Conservation (phyloP, 495 filamentous ascomycete species). For the Articulospora tetracladia region DNA sequence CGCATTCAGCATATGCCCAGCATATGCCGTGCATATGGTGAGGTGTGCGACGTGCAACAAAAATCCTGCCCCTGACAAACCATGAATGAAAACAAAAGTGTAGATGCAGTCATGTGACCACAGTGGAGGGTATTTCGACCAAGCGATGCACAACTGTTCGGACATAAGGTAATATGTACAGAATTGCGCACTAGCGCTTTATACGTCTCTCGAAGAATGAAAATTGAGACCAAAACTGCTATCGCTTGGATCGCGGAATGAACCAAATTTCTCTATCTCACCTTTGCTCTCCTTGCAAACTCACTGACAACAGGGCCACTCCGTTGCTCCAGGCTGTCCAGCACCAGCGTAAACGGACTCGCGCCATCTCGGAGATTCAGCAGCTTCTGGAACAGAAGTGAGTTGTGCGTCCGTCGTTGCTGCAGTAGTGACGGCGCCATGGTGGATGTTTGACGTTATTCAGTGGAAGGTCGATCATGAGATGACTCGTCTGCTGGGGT, state of each 20-base stretch:
- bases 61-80: no score
- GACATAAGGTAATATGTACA: no score
- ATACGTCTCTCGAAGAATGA: no score
- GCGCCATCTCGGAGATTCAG: constrained; percentile 72
- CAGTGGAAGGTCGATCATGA: neutral
- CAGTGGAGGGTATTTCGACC: no score
- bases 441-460: neutral
- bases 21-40: neutral
- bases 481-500: no score
- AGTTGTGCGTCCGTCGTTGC: constrained; percentile 78
- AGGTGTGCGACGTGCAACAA: neutral
- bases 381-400: constrained; percentile 81
- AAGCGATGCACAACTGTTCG: no score
- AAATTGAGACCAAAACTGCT: neutral
- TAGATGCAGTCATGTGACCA: neutral
- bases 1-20: neutral
- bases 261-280: constrained; percentile 24
- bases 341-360: constrained; percentile 80
- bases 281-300: constrained; percentile 73
- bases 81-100: neutral
- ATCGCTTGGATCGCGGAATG: neutral
- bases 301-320: constrained; percentile 66
- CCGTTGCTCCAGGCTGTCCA: constrained; percentile 83
- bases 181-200: no score
- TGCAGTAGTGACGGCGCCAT: constrained; percentile 52